Percentiles rank a stretch among this genome's conserved stretches.
phyloP scores from a whole-genome alignment of 2,329 filamentous ascomycete genomes.

The Xylaria sp. region DNA sequence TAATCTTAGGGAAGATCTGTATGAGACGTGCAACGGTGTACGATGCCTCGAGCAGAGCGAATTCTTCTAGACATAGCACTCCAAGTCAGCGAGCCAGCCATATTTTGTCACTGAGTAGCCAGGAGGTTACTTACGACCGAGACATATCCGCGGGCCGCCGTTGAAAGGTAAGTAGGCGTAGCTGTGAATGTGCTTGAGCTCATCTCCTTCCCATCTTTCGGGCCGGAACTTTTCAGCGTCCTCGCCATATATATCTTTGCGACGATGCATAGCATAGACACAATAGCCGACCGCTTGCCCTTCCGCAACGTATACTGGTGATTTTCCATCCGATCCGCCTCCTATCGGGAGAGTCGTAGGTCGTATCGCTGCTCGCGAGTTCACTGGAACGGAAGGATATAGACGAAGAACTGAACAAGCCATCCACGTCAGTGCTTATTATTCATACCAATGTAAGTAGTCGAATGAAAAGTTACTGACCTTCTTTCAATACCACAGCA shows the following conservation, averaged over 20 bases:
- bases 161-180: not conserved
- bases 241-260: not conserved
- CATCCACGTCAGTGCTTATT: not conserved
- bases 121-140: not conserved
- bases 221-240: not conserved
- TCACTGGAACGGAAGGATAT: not conserved
- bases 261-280: not conserved
- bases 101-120: not conserved
- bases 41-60: not conserved
- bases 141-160: not conserved
- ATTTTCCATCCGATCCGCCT: not conserved
- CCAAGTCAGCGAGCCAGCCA: not conserved
- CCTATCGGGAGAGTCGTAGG: not conserved
- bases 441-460: not conserved
- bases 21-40: not conserved
- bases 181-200: not conserved
- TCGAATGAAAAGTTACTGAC: not conserved
- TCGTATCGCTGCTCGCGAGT: not conserved
- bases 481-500: not conserved
- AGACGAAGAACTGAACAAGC: not conserved
- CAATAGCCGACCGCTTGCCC: not conserved
- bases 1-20: not conserved
- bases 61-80: not conserved
- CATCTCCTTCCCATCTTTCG: not conserved
- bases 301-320: not conserved